Percentiles rank a stretch among this genome's conserved stretches.
These are phyloP conservation scores for Fusarium temperatum DNA, from an alignment of 2,329 filamentous ascomycete genomes.

Conservation along the genomic window DNA sequence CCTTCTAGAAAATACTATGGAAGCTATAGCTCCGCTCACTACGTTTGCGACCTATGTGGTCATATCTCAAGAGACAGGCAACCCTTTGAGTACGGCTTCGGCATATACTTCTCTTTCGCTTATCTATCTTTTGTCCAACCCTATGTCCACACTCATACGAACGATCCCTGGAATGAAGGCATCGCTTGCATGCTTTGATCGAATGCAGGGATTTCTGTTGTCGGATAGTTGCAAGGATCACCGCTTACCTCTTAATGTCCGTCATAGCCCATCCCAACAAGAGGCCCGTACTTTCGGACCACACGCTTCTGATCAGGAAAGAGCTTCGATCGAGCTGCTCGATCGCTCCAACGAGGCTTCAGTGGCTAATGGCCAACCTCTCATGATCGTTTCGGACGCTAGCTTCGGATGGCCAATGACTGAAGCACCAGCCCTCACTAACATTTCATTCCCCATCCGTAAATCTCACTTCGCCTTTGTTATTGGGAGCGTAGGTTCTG, in stretches of 20 bases:
- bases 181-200: constrained; percentile 7
- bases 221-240: constrained; percentile 16
- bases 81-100: constrained; percentile 10
- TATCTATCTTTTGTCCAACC: constrained; percentile 18
- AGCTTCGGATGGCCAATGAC: not conserved
- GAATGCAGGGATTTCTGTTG: constrained; percentile 3
- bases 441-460: not conserved
- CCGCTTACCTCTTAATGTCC: not conserved
- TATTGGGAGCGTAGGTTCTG: constrained; percentile 6
- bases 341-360: not conserved
- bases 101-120: constrained; percentile 21
- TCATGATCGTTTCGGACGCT: constrained; percentile 3
- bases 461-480: constrained; percentile 15
- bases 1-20: not conserved
- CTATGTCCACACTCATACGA: constrained; percentile 4
- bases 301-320: accelerated
- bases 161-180: constrained; percentile 1
- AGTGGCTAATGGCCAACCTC: not conserved
- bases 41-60: constrained; percentile 23
- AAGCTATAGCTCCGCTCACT: constrained; percentile 7
- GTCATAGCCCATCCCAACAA: not conserved
- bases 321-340: not conserved
- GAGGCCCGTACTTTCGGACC: accelerated
- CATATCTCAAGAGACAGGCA: constrained; percentile 9
- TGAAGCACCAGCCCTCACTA: not conserved